These are phyloP conservation scores for Furcasterigmium furcatum DNA, from an alignment of 2,329 filamentous ascomycete species.

Conservation along the genomic window DNA sequence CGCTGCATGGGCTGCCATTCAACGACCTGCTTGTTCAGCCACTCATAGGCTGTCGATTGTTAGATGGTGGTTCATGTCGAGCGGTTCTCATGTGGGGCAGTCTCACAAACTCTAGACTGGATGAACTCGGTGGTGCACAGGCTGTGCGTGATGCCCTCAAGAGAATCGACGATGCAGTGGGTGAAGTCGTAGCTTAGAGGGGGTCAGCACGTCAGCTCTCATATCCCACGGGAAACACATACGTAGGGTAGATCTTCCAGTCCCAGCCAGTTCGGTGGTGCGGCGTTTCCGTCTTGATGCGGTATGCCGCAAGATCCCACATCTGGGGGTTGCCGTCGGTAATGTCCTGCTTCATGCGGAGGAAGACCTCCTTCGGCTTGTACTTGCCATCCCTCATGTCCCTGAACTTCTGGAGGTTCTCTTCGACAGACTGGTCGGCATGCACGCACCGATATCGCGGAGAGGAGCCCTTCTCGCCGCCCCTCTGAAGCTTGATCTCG, in stretches of 20 bases:
- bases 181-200: conserved; percentile 85
- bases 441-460: conserved; percentile 79
- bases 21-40: conserved; percentile 75
- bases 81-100: too few species aligned
- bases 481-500: conserved; percentile 84
- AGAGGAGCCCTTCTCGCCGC: conserved; percentile 66
- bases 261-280: conserved; percentile 78
- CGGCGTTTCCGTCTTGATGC: conserved; percentile 67
- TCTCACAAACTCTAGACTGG: conserved; percentile 52
- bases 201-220: too few species aligned
- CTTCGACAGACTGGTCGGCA: conserved; percentile 69
- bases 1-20: conserved; percentile 93
- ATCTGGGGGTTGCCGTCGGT: conserved; percentile 85
- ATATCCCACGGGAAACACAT: not conserved
- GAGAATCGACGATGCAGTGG: conserved; percentile 87
- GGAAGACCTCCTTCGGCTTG: conserved; percentile 74
- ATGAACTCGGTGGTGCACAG: conserved; percentile 94
- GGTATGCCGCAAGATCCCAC: conserved; percentile 94
- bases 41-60: conserved; percentile 74
- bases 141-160: conserved; percentile 88
- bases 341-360: conserved; percentile 92
- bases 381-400: conserved; percentile 93
- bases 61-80: not conserved
- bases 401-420: conserved; percentile 79
- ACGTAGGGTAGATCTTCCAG: conserved; percentile 90